Evolutionary conservation across 2,329 filamentous ascomycete genomes (phyloP), one percentile per base, ranked within the genome.

Genomic region (Talaromyces sp.): DNA sequence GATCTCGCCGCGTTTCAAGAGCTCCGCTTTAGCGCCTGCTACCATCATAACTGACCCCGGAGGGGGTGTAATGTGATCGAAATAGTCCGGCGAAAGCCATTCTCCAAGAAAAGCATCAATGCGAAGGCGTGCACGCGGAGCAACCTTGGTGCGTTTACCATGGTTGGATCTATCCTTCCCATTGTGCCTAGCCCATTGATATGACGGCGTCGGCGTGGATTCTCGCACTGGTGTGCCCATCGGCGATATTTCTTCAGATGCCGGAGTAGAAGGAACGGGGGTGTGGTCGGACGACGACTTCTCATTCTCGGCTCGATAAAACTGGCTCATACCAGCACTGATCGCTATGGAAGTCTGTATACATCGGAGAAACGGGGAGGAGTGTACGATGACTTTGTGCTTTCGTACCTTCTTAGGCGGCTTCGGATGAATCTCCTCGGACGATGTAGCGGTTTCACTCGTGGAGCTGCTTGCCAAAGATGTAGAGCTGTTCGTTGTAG

Each of bases 11-110:
- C 87, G 83, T 56, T 88, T 84, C 48, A 97, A 78, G 3, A 99
- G 78, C 66, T 95, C 90, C 22, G 89, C 89, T 73, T 97, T 97
- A 31, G 94, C 93, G 40, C 85, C 84, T 25, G 89, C 89, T 2
- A 97, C 80, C 90, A 99, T 95, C 75, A 94, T 83, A 3, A 87
- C 84, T 2, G 91, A 93, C 43, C 85, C 84, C 0, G 94, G 94
- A 10, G 94, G 94, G 2, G 91, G 89, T 0, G 89, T 93, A 63
- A 97, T 97, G 54, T 89, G 82, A 62, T 96, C 91, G 67, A 93
- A 99, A 72, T 99, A 99, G 68, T 92, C 88, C 1, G 91, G 90
- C 1, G 89, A 89, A 31, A 97, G 80, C 94, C 94, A 99, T 78
- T 99, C 94, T 51, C 94, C 93, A 0, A 99, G 80, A 69, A 95